Evolutionary conservation across 352 stramenopile species (phyloP), one percentile per base, ranked within the genome.

Genomic region (Phytopythium boreale): DNA sequence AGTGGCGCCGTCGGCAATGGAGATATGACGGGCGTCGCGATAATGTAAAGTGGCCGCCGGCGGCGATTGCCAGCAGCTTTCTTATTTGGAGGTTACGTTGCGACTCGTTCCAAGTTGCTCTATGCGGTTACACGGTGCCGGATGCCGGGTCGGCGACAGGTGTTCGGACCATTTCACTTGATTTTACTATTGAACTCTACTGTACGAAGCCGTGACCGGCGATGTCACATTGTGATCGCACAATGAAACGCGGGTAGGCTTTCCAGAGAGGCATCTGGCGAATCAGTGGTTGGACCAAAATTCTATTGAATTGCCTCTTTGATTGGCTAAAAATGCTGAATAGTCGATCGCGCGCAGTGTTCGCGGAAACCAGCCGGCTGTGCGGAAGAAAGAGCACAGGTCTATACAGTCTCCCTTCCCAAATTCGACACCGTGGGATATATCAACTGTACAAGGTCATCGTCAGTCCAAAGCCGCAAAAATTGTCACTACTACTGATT

Each of bases 31-130:
- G 46, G 43, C 9, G 43, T 20, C 46, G 22, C n/a, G 46, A 12
- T 52, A 31, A 52, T 52, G 43, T 50, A 50, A 50, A 50, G 43
- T 50, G n/a, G n/a, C n/a, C n/a, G n/a, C n/a, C n/a, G n/a, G n/a
- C 7, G 15, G 43, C 7, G 43, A 50, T 50, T 50, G 20, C 43
- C 6, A 39, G 34, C 34, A 39, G 34, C 10, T 39, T 14, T 39
- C 34, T 39, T 39, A 39, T 10, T 39, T 14, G 34, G n/a, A 20
- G 43, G 43, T 49, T 15, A 49, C 20, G 20, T 24, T 49, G 20
- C 20, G 43, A 26, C 43, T 24, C n/a, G 43, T n/a, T n/a, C n/a
- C n/a, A n/a, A n/a, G 11, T 7, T 39, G 29, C 29, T 34, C 29
- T 34, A 2, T 43, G 11, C 37, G 37, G 10, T 43, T 2, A n/a